Evolutionary conservation across 768 basidiomycete genomes (phyloP), one percentile per base, ranked within the genome.

Genomic region (Cantharellus cinnabarinus): DNA sequence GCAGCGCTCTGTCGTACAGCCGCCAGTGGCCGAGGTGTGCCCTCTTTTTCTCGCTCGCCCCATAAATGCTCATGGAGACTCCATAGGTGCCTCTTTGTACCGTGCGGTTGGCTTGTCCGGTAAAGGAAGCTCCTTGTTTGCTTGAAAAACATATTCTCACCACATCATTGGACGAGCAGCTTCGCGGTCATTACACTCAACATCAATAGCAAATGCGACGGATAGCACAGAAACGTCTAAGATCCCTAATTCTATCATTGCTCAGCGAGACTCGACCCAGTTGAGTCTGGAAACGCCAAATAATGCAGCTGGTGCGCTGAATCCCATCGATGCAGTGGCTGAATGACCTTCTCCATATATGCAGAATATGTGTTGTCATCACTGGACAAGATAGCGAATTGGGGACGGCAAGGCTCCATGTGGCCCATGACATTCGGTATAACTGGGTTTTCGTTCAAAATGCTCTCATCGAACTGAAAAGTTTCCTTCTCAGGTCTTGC

Each of bases 361-460:
- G 20, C 65, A 90, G 95, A 99, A 72, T 98, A 97, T 76, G 93
- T 97, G 1, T 75, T 98, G 56, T 89, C 93, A 0, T 94, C 91
- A 0, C 72, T 95, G 58, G 95, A 99, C 75, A 98, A 98, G 72
- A 77, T 98, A 15, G 83, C 84, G 66, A 98, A 97, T 70, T 98
- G 95, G 95, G 94, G 85, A 4, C 75, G 93, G 58, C 94, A 98
- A 72, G 84, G 94, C 60, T 94, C 90, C 44, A 94, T 97, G 82
- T 98, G 95, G 95, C 95, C 95, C 5, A 97, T 98, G 93, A 97
- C 93, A 56, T 93, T 87, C 70, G 89, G 85, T 75, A 63, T 56
- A 10, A 1, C 44, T 29, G 50, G 38, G 34, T 29, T 62, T 3
- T 37, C 59, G 4, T 61, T 56, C 10, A 7, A 1, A 37, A n/a